Evolutionary conservation across 441 rosid species (phyloP).

Genomic region (Melastoma candidum): DNA sequence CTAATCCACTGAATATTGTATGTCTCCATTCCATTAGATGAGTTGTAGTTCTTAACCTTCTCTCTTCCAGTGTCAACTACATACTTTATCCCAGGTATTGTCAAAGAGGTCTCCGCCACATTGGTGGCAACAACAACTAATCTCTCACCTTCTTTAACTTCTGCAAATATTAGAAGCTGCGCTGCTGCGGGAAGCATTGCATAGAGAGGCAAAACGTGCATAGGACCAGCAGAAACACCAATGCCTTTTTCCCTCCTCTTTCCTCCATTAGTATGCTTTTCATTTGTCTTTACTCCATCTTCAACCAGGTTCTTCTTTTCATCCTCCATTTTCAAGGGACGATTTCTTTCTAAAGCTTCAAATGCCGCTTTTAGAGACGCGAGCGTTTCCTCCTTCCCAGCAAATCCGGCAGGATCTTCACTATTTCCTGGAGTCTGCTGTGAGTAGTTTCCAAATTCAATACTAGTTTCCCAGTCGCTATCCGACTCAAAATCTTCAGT

Average conservation of each 20-base stretch:
- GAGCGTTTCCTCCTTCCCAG: constrained; percentile 35
- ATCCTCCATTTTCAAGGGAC: constrained; percentile 12
- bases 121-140: constrained; percentile 87
- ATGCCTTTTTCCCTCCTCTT: constrained; percentile 23
- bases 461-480: constrained; percentile 49
- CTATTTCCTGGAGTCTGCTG: constrained; percentile 25
- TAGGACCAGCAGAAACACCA: constrained; percentile 18
- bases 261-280: constrained; percentile 10
- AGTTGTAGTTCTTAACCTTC: constrained; percentile 68
- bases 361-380: constrained; percentile 68
- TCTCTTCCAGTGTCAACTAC: constrained; percentile 92
- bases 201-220: constrained; percentile 78
- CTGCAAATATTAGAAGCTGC: constrained; percentile 77
- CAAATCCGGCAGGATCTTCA: constrained; percentile 19
- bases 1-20: constrained; percentile 84
- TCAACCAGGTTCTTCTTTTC: constrained; percentile 8
- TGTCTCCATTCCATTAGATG: constrained; percentile 65
- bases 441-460: constrained; percentile 22
- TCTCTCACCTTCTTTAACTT: constrained; percentile 70
- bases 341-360: constrained; percentile 47
- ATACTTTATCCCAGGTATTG: constrained; percentile 89
- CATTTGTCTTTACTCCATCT: constrained; percentile 21
- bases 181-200: constrained; percentile 89
- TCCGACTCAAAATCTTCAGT: constrained; percentile 46
- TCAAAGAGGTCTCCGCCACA: constrained; percentile 95